These are phyloP conservation scores for Didymella keratinophila DNA, from an alignment of 2,329 filamentous ascomycete genomes.

Conservation along the genomic window DNA sequence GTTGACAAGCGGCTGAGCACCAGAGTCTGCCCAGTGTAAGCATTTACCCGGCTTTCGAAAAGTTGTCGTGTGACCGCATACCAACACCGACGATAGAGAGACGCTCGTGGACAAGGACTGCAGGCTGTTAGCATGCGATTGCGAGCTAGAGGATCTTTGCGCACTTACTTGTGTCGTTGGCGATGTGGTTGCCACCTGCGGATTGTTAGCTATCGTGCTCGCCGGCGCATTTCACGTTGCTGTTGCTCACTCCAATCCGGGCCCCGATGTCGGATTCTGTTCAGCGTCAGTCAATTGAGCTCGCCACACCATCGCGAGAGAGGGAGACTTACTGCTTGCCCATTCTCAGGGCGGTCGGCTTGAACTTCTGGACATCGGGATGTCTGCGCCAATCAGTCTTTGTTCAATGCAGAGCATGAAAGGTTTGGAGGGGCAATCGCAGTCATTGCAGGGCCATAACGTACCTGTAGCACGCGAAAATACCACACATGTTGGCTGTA, in stretches of 20 bases:
- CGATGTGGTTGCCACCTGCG: conserved; percentile 84
- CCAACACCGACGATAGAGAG: conserved; percentile 97
- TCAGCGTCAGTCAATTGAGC: conserved; percentile 47
- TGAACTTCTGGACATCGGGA: conserved; percentile 95
- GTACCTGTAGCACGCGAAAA: conserved; percentile 92
- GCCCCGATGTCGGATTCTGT: conserved; percentile 89
- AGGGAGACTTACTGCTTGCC: conserved; percentile 80
- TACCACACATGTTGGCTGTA: conserved; percentile 82
- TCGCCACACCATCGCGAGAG: conserved; percentile 1
- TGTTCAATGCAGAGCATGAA: conserved; percentile 21
- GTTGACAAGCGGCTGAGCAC: conserved; percentile 94
- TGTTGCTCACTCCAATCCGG: conserved; percentile 92
- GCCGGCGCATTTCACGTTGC: conserved; percentile 37
- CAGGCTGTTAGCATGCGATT: conserved; percentile 30
- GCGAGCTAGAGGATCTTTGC: conserved; percentile 1
- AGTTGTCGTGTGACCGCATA: conserved; percentile 58
- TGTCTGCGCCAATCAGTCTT: conserved; percentile 63
- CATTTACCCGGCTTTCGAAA: conserved; percentile 5
- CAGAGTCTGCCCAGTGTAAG: conserved; percentile 71
- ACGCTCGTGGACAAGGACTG: conserved; percentile 91
- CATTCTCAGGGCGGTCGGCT: conserved; percentile 91
- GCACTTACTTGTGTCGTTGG: conserved; percentile 83
- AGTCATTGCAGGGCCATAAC: conserved; percentile 26
- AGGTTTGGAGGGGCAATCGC: conserved; percentile 35
- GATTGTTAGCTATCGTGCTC: conserved; percentile 44